A percentile compares a stretch with the other conserved stretches of the same genome.
These are phyloP conservation scores for Beauveria medogensis DNA, from an alignment of 2,329 filamentous ascomycete genomes.

Conservation along the genomic window DNA sequence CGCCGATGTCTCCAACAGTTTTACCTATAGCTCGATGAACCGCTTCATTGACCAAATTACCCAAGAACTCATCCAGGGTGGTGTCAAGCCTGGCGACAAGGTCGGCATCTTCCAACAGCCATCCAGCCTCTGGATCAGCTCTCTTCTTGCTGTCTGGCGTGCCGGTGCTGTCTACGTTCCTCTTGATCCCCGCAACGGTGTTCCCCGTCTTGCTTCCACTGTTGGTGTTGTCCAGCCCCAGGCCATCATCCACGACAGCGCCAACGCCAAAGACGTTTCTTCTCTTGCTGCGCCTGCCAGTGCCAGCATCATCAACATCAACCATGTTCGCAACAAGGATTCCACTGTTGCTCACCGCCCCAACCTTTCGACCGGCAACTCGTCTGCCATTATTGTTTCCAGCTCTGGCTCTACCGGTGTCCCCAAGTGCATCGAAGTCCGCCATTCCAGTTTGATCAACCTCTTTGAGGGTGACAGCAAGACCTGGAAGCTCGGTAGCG, in stretches of 20 bases:
- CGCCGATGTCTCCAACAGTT: neutral
- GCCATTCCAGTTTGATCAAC: conserved; percentile 23
- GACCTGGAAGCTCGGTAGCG: conserved; percentile 16
- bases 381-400: conserved; percentile 25
- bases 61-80: conserved; percentile 6
- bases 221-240: conserved; percentile 18
- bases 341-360: conserved; percentile 1
- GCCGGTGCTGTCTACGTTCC: conserved; percentile 32
- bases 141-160: conserved; percentile 32
- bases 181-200: conserved; percentile 26
- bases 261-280: conserved; percentile 11
- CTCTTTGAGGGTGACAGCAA: conserved; percentile 18
- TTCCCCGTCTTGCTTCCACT: conserved; percentile 10
- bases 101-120: conserved; percentile 13
- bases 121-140: conserved; percentile 29
- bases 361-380: conserved; percentile 10
- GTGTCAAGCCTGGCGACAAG: conserved; percentile 16
- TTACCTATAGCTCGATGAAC: conserved; percentile 7
- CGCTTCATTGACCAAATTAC: conserved; percentile 7
- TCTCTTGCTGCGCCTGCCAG: conserved; percentile 3
- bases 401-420: conserved; percentile 24
- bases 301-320: conserved; percentile 5
- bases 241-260: conserved; percentile 17
- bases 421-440: conserved; percentile 34
- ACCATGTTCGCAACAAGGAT: neutral